Conservation (phyloP, 768 basidiomycete species). For the Tricholoma furcatifolium region DNA sequence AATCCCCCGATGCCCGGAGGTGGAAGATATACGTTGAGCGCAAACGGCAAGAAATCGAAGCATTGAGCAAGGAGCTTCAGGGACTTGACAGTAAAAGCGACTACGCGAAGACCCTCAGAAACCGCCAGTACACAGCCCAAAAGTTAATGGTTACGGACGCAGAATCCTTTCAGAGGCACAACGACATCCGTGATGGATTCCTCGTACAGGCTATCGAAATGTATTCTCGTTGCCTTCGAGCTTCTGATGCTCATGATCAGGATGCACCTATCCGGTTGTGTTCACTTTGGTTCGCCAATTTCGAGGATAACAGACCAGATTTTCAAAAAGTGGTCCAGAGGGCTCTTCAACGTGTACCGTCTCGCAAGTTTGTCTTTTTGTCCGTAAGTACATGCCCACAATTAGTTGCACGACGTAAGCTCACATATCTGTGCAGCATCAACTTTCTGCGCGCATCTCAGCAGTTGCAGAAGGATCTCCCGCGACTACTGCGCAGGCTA, state of each 20-base stretch:
- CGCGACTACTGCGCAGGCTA: slow-evolving; percentile 40
- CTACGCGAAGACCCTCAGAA: slow-evolving; percentile 16
- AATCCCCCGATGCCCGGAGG: slow-evolving; percentile 68
- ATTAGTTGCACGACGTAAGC: not conserved
- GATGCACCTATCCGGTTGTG: slow-evolving; percentile 78
- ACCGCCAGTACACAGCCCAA: slow-evolving; percentile 28
- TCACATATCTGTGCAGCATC: slow-evolving; percentile 48
- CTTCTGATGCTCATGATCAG: slow-evolving; percentile 73
- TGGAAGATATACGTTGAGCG: slow-evolving; percentile 72
- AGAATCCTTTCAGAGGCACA: slow-evolving; percentile 54
- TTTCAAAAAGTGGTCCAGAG: slow-evolving; percentile 35
- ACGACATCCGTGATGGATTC: slow-evolving; percentile 53
- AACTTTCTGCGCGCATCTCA: slow-evolving; percentile 87
- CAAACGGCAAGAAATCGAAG: slow-evolving; percentile 67
- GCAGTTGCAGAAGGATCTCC: slow-evolving; percentile 29
- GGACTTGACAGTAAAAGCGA: slow-evolving; percentile 14
- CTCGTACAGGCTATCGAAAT: slow-evolving; percentile 77
- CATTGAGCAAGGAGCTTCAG: slow-evolving; percentile 38
- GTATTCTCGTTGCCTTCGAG: slow-evolving; percentile 75
- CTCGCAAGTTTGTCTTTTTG: slow-evolving; percentile 87
- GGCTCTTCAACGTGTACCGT: slow-evolving; percentile 65
- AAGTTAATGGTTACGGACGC: slow-evolving; percentile 44
- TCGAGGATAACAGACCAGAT: slow-evolving; percentile 54
- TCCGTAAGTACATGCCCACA: slow-evolving; percentile 39
- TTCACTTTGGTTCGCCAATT: slow-evolving; percentile 91